Evolutionary conservation across 1,284 basidiomycete species (phyloP).

Genomic region (Malassezia japonica): DNA sequence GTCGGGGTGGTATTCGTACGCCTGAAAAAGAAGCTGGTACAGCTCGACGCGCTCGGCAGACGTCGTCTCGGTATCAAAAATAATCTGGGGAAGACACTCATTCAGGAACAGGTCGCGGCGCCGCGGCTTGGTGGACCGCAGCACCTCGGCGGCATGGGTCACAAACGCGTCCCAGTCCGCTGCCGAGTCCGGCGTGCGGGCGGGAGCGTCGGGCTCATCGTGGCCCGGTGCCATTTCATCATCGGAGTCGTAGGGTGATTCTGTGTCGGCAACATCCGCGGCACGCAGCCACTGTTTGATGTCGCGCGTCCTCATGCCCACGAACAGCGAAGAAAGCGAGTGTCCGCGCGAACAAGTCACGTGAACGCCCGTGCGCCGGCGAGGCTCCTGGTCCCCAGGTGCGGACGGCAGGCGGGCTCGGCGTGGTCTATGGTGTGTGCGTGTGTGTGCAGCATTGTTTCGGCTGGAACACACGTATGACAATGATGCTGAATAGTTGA

Average conservation of each 20-base stretch:
- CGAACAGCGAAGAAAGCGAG: neutral
- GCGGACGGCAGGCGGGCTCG: no score
- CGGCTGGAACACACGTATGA: no score
- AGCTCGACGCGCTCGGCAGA: constrained; percentile 62
- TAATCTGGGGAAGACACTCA: constrained; percentile 19
- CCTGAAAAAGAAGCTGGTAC: constrained; percentile 62
- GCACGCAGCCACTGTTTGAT: constrained; percentile 16
- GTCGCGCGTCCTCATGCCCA: constrained; percentile 11
- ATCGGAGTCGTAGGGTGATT: constrained; percentile 36
- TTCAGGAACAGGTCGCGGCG: constrained; percentile 24
- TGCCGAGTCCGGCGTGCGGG: constrained; percentile 10
- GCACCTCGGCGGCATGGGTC: constrained; percentile 17
- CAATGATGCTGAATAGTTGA: no score
- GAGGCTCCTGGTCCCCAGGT: no score
- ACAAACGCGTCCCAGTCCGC: constrained; percentile 30
- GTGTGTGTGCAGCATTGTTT: no score
- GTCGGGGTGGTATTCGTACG: constrained; percentile 68
- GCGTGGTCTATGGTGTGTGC: no score
- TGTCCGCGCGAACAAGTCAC: neutral
- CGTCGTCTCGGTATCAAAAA: constrained; percentile 50
- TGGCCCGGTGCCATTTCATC: constrained; percentile 32
- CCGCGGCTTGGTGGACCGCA: constrained; percentile 19
- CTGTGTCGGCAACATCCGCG: constrained; percentile 3
- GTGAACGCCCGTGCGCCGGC: neutral
- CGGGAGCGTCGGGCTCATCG: constrained; percentile 1